phyloP scores from a whole-genome alignment of 768 basidiomycete species.

The Agrocybe praecox region DNA sequence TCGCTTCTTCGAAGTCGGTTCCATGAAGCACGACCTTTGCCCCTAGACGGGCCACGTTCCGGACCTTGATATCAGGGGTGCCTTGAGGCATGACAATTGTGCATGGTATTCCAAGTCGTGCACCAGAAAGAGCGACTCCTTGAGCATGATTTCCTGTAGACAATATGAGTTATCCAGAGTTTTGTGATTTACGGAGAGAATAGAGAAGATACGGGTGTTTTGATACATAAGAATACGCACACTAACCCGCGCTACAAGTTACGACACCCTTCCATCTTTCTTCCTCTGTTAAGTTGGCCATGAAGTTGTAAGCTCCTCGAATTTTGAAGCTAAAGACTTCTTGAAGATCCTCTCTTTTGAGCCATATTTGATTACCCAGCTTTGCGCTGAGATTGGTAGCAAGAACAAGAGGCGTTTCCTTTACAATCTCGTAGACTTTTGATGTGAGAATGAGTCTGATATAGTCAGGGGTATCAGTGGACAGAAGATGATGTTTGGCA shows the following conservation, averaged over 20 bases:
- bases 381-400: constrained; percentile 86
- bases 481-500: constrained; percentile 61
- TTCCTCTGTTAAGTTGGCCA: constrained; percentile 85
- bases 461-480: constrained; percentile 80
- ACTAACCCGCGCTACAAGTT: constrained; percentile 97
- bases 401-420: constrained; percentile 87
- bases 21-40: constrained; percentile 95
- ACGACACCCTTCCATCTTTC: constrained; percentile 98
- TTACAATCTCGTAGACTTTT: constrained; percentile 87
- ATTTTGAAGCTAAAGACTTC: constrained; percentile 99
- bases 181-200: constrained; percentile 7
- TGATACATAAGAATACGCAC: constrained; percentile 41
- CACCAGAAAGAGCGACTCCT: constrained; percentile 95
- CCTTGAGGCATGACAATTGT: constrained; percentile 99
- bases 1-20: constrained; percentile 93
- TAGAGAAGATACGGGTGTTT: not conserved
- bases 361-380: constrained; percentile 91
- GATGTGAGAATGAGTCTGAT: constrained; percentile 86
- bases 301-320: constrained; percentile 97
- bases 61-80: constrained; percentile 95
- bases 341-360: constrained; percentile 97
- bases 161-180: not conserved
- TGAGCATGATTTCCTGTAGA: constrained; percentile 94
- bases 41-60: constrained; percentile 92
- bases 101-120: constrained; percentile 85